phyloP scores from a whole-genome alignment of 257 asterid genomes.

The Ajuga chamaepitys region DNA sequence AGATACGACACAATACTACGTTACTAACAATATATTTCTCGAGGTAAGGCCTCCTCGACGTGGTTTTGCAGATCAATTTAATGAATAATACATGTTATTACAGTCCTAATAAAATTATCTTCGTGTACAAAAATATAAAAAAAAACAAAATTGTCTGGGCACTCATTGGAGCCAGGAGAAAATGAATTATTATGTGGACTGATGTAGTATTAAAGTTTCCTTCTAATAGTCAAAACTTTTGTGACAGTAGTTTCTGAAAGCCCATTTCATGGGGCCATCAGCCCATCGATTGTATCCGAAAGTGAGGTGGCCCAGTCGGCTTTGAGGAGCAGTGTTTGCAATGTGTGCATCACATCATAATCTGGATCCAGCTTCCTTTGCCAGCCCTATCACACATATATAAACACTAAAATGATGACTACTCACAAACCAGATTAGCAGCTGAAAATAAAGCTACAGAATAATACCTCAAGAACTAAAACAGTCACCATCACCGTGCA shows the following conservation, averaged over 20 bases:
- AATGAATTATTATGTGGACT: conserved; percentile 15
- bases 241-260: not conserved
- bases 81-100: conserved; percentile 4
- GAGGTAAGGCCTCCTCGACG: not conserved
- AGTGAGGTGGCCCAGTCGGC: conserved; percentile 86
- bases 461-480: conserved; percentile 82
- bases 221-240: conserved; percentile 11
- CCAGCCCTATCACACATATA: conserved; percentile 37
- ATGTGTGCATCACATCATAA: conserved; percentile 70
- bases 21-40: not conserved
- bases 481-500: conserved; percentile 95
- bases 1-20: too few species aligned
- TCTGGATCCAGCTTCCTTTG: conserved; percentile 58
- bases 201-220: conserved; percentile 19
- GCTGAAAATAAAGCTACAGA: not conserved
- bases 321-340: conserved; percentile 67
- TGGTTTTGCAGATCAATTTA: not conserved
- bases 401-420: not conserved
- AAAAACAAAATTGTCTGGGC: conserved; percentile 2
- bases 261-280: conserved; percentile 61
- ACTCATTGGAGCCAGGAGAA: conserved; percentile 10
- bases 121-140: too few species aligned
- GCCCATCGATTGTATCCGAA: conserved; percentile 43
- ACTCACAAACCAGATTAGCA: not conserved
- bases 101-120: conserved; percentile 30